These are phyloP conservation scores for Taiwanofungus camphoratus DNA, from an alignment of 1,284 basidiomycete genomes.

Conservation along the genomic window DNA sequence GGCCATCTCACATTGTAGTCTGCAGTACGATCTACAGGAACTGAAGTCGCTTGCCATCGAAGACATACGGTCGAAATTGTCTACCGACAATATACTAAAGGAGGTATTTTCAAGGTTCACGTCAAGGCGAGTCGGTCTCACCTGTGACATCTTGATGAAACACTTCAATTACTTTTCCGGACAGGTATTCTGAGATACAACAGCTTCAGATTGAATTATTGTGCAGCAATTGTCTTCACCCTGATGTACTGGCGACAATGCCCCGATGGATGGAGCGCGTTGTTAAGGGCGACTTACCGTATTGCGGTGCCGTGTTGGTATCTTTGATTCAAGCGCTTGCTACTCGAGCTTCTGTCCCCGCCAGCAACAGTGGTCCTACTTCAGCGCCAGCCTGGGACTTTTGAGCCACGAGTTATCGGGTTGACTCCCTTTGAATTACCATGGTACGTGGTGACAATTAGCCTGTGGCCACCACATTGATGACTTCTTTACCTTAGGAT, in stretches of 20 bases:
- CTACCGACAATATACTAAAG: slow-evolving; percentile 10
- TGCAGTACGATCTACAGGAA: slow-evolving; percentile 10
- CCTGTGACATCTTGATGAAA: background rate
- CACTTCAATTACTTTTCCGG: background rate
- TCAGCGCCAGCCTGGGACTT: too few species aligned
- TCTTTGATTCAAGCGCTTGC: background rate
- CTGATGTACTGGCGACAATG: background rate
- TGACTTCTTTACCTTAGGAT: too few species aligned
- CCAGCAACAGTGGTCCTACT: too few species aligned
- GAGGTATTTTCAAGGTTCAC: slow-evolving; percentile 16
- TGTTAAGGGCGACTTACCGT: background rate
- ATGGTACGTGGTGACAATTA: too few species aligned
- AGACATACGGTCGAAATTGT: slow-evolving; percentile 11
- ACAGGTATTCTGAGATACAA: slow-evolving; percentile 1
- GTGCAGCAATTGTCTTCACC: background rate
- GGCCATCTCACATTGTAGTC: background rate
- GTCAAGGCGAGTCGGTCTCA: background rate
- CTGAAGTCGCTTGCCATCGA: slow-evolving; percentile 8
- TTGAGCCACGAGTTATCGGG: too few species aligned
- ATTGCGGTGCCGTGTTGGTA: background rate
- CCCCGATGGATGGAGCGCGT: background rate
- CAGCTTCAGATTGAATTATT: background rate
- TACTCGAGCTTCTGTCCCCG: too few species aligned
- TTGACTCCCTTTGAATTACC: too few species aligned
- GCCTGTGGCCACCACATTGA: too few species aligned